Evolutionary conservation across 1,139 yeast genomes (phyloP).

Genomic region (Diutina neorugosa): DNA sequence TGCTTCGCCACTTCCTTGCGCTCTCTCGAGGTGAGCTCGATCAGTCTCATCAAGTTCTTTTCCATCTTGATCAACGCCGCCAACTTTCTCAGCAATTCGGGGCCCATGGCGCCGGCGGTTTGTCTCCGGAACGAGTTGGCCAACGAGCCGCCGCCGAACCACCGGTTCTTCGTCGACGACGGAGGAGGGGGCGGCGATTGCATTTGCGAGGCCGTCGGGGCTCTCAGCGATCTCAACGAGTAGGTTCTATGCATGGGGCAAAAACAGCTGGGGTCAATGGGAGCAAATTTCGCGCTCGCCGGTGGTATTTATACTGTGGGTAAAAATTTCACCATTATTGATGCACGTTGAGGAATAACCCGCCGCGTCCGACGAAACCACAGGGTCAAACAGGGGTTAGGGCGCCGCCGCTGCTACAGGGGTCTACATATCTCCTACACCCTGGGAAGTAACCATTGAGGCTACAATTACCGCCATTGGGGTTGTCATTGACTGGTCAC

Average conservation of each 20-base stretch:
- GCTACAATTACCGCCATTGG: no score
- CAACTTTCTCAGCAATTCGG: constrained; percentile 86
- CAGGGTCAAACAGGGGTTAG: neutral
- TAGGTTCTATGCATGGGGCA: constrained; percentile 90
- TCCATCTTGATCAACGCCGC: constrained; percentile 89
- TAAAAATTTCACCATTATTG: constrained; percentile 1
- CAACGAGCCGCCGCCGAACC: constrained; percentile 85
- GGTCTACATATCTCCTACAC: no score
- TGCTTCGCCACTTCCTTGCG: constrained; percentile 96
- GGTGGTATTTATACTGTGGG: neutral
- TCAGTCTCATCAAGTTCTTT: constrained; percentile 88
- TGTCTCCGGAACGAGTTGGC: constrained; percentile 73
- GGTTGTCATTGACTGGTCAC: no score
- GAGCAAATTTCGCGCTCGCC: neutral
- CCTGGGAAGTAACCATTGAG: no score
- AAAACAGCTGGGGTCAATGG: neutral
- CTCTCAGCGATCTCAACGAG: constrained; percentile 87
- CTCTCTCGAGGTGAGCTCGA: constrained; percentile 89
- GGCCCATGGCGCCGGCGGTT: constrained; percentile 90
- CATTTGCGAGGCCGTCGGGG: constrained; percentile 93
- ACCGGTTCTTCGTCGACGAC: constrained; percentile 69
- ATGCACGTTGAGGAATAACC: neutral
- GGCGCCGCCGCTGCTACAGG: neutral
- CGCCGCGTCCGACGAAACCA: neutral
- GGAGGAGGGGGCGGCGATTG: constrained; percentile 94